These are phyloP conservation scores for Ceratonia siliqua DNA, from an alignment of 306 rosid genomes.

Conservation along the genomic window DNA sequence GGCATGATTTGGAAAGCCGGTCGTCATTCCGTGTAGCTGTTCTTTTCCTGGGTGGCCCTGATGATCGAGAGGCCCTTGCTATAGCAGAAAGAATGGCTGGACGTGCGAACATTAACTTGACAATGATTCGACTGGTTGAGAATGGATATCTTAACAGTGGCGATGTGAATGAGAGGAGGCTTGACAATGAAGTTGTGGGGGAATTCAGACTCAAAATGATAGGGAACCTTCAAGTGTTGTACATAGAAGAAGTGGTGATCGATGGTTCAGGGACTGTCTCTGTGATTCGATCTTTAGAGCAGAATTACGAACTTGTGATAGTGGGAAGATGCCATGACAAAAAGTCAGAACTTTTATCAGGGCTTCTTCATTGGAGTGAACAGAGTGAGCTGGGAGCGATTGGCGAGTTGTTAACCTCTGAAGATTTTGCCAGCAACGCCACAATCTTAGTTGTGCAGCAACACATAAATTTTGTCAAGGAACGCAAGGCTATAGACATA, in stretches of 20 bases:
- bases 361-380: constrained; percentile 30
- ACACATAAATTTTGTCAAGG: constrained; percentile 18
- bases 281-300: constrained; percentile 32
- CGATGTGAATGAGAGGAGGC: constrained; percentile 9
- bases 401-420: constrained; percentile 33
- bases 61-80: constrained; percentile 44
- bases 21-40: constrained; percentile 31
- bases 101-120: constrained; percentile 33
- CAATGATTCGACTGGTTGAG: constrained; percentile 31
- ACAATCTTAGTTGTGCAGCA: constrained; percentile 41
- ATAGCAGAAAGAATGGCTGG: constrained; percentile 40
- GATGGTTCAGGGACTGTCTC: constrained; percentile 37
- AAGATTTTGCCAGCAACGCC: constrained; percentile 34
- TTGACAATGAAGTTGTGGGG: constrained; percentile 27
- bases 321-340: constrained; percentile 40
- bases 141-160: neutral
- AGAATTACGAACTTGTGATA: constrained; percentile 33
- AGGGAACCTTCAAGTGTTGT: constrained; percentile 25
- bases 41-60: constrained; percentile 45
- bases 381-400: constrained; percentile 33
- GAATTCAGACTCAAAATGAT: constrained; percentile 22
- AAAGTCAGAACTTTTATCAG: neutral
- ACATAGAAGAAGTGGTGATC: constrained; percentile 38
- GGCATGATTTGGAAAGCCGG: neutral
- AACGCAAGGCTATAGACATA: neutral